Evolutionary conservation across 2,329 filamentous ascomycete species (phyloP).

Genomic region (Piedraia hortae): DNA sequence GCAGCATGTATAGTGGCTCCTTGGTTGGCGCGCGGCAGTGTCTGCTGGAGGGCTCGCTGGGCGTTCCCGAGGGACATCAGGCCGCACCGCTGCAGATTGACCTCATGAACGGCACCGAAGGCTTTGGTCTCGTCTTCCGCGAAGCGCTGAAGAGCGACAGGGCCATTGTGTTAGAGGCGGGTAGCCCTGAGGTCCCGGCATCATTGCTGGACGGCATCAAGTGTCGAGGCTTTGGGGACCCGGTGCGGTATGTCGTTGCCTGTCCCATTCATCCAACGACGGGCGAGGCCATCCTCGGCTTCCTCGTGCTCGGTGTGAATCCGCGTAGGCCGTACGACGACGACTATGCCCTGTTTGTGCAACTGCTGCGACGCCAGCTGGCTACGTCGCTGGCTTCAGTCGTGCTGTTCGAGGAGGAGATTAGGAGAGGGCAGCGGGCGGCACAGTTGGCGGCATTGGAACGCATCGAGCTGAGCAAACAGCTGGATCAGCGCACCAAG

Average conservation of each 20-base stretch:
- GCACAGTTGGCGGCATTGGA: conserved; percentile 50
- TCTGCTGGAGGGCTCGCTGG: conserved; percentile 43
- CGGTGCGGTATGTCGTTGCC: conserved; percentile 41
- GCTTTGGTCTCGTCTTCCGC: conserved; percentile 49
- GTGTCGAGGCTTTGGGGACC: conserved; percentile 43
- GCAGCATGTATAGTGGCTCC: conserved; percentile 42
- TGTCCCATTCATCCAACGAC: conserved; percentile 57
- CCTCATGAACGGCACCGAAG: conserved; percentile 38
- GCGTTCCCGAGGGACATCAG: conserved; percentile 35
- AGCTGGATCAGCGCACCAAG: conserved; percentile 35
- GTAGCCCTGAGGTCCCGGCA: conserved; percentile 34
- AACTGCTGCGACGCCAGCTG: conserved; percentile 45
- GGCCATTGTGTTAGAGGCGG: conserved; percentile 40
- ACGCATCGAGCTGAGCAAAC: conserved; percentile 47
- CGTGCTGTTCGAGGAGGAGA: conserved; percentile 61
- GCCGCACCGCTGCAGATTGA: conserved; percentile 36
- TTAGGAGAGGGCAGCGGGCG: conserved; percentile 42
- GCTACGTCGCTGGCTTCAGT: conserved; percentile 60
- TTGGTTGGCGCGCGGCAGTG: conserved; percentile 33
- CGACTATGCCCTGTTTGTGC: conserved; percentile 53
- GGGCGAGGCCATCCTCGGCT: conserved; percentile 45
- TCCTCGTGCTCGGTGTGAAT: conserved; percentile 54
- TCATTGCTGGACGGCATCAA: conserved; percentile 37
- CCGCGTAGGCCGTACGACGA: conserved; percentile 53
- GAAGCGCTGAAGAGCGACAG: conserved; percentile 42